Evolutionary conservation across 177 flowering plant genomes (phyloP).

Genomic region (Vitis hybrid): DNA sequence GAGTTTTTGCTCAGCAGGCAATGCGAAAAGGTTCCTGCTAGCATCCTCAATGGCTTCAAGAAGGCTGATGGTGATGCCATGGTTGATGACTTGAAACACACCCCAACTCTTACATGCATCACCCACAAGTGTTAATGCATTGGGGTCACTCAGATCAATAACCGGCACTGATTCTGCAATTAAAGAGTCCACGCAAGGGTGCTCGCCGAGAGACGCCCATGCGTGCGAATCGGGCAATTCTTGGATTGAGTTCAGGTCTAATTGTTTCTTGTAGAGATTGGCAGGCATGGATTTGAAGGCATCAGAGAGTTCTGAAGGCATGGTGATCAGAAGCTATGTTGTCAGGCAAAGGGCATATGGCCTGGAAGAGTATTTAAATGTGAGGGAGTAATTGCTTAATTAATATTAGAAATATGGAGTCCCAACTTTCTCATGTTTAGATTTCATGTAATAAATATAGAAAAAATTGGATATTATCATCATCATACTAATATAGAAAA

Average conservation of each 20-base stretch:
- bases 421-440: no score
- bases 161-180: constrained; percentile 48
- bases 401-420: no score
- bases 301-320: constrained; percentile 56
- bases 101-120: constrained; percentile 69
- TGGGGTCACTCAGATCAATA: constrained; percentile 53
- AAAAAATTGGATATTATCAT: no score
- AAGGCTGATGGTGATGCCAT: constrained; percentile 39
- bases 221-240: constrained; percentile 75
- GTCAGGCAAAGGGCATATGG: no score
- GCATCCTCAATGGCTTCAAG: constrained; percentile 34
- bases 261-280: constrained; percentile 30
- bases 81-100: constrained; percentile 56
- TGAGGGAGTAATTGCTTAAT: no score
- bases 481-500: no score
- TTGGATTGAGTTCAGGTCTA: constrained; percentile 52
- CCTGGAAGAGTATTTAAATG: no score
- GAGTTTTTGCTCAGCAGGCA: constrained; percentile 71
- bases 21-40: constrained; percentile 40
- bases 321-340: constrained; percentile 11
- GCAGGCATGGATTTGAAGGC: constrained; percentile 50
- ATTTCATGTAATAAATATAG: no score
- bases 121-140: constrained; percentile 46
- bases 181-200: background rate
- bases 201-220: constrained; percentile 41